Evolutionary conservation across 2,329 filamentous ascomycete genomes (phyloP).

Genomic region (Laburnicola sp.): DNA sequence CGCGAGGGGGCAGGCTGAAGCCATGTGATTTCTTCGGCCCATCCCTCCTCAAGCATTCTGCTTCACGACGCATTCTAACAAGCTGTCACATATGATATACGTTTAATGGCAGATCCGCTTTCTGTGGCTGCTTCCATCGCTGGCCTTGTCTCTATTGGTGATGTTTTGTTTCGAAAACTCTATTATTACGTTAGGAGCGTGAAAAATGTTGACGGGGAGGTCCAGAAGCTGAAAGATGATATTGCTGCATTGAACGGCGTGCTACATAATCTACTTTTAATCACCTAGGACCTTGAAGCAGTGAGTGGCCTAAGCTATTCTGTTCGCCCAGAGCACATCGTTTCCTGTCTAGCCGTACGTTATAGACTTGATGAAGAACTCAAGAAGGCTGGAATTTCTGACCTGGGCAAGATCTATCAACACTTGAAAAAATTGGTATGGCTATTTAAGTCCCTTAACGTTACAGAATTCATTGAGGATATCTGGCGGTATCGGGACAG

Average conservation of each 20-base stretch:
- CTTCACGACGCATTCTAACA: too few relatives aligned
- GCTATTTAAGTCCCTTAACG: too few relatives aligned
- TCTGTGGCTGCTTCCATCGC: conserved; percentile 22
- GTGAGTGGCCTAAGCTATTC: neutral
- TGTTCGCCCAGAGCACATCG: conserved; percentile 11
- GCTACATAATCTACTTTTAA: conserved; percentile 12
- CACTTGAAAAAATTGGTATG: too few relatives aligned
- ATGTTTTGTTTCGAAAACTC: conserved; percentile 15
- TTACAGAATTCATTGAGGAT: too few relatives aligned
- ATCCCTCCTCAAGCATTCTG: too few relatives aligned
- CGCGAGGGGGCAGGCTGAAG: too few relatives aligned
- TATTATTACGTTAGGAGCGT: conserved; percentile 15
- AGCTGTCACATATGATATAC: neutral
- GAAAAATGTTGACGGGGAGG: conserved; percentile 14
- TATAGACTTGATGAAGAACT: neutral
- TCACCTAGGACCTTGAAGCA: conserved; percentile 14
- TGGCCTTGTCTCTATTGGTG: conserved; percentile 15
- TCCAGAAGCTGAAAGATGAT: conserved; percentile 14
- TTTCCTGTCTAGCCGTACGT: conserved; percentile 10
- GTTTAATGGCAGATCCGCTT: conserved; percentile 12
- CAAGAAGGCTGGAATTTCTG: too few relatives aligned
- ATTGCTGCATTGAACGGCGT: conserved; percentile 10
- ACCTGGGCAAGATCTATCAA: too few relatives aligned
- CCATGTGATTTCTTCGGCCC: too few relatives aligned
- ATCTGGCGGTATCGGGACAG: too few relatives aligned